phyloP scores from a whole-genome alignment of 176 grass and related monocot genomes.

The Pontederia paniculata region DNA sequence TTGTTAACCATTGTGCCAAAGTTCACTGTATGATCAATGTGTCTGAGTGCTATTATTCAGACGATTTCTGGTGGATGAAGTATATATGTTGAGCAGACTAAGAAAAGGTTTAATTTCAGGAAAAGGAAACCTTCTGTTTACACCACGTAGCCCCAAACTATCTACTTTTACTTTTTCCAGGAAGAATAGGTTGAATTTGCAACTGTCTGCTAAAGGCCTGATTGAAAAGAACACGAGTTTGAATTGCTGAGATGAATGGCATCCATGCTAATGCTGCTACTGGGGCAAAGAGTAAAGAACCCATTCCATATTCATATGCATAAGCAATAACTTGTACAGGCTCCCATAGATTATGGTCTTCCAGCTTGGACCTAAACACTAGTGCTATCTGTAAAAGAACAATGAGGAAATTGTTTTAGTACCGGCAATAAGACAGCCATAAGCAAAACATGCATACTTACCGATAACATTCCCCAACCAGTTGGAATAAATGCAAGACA shows the following conservation, averaged over 20 bases:
- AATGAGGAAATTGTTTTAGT: not conserved
- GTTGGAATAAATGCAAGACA: conserved; percentile 90
- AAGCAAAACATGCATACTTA: conserved; percentile 22
- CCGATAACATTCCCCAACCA: conserved; percentile 82
- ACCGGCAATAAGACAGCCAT: not conserved
- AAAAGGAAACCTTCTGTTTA: too few species aligned
- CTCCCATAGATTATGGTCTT: conserved; percentile 64
- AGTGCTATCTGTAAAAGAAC: conserved; percentile 49
- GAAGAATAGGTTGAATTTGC: conserved; percentile 80
- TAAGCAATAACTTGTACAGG: conserved; percentile 81
- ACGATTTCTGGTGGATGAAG: too few species aligned
- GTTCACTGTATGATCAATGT: too few species aligned
- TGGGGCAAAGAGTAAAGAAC: conserved; percentile 62
- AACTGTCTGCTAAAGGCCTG: conserved; percentile 59
- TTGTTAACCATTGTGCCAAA: too few species aligned
- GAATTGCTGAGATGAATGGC: conserved; percentile 79
- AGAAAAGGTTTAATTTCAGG: too few species aligned
- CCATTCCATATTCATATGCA: conserved; percentile 88
- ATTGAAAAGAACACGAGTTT: conserved; percentile 95
- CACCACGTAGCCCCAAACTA: conserved; percentile 18
- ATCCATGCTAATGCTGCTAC: conserved; percentile 78
- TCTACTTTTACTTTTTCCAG: conserved; percentile 59
- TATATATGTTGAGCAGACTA: too few species aligned
- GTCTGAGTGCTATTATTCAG: too few species aligned
- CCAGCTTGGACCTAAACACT: conserved; percentile 70